Percentiles rank a stretch among this genome's conserved stretches.
Evolutionary conservation across 768 basidiomycete genomes (phyloP).

Genomic region (Suillus spraguei): DNA sequence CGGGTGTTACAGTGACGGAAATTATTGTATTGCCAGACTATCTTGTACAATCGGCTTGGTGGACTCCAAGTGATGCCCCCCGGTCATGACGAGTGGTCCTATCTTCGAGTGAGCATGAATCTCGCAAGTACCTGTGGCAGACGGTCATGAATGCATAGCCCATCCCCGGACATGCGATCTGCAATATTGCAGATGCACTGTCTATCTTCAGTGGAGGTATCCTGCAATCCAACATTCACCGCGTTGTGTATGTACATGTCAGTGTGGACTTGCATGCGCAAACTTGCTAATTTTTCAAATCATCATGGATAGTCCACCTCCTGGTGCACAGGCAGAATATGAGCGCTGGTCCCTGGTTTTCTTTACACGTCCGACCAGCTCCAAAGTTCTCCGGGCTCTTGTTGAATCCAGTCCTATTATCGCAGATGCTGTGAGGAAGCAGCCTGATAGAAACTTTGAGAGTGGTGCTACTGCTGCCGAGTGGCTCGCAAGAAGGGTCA

Average conservation of each 20-base stretch:
- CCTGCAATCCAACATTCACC: conserved; percentile 63
- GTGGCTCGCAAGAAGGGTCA: conserved; percentile 45
- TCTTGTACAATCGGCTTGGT: conserved; percentile 70
- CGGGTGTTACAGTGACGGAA: not conserved
- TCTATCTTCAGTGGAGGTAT: conserved; percentile 65
- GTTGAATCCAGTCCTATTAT: conserved; percentile 53
- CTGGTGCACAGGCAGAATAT: conserved; percentile 51
- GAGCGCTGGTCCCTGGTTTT: conserved; percentile 71
- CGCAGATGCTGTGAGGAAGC: conserved; percentile 41
- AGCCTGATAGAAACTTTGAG: conserved; percentile 39
- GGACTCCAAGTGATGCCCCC: conserved; percentile 71
- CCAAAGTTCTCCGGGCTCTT: conserved; percentile 51
- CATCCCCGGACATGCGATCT: conserved; percentile 56
- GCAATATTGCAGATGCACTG: conserved; percentile 66
- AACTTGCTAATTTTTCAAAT: not conserved
- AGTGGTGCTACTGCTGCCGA: conserved; percentile 40
- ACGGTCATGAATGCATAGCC: conserved; percentile 34
- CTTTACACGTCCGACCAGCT: conserved; percentile 65
- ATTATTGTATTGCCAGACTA: conserved; percentile 43
- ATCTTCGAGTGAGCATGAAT: conserved; percentile 51
- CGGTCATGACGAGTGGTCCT: conserved; percentile 64
- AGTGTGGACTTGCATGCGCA: not conserved
- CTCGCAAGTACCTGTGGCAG: not conserved
- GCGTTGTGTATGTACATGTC: conserved; percentile 49
- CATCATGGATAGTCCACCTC: conserved; percentile 44